A percentile compares a stretch with the other conserved stretches of the same genome.
phyloP scores from a whole-genome alignment of 139 green algal genomes.

The Chlamydomonas incerta region DNA sequence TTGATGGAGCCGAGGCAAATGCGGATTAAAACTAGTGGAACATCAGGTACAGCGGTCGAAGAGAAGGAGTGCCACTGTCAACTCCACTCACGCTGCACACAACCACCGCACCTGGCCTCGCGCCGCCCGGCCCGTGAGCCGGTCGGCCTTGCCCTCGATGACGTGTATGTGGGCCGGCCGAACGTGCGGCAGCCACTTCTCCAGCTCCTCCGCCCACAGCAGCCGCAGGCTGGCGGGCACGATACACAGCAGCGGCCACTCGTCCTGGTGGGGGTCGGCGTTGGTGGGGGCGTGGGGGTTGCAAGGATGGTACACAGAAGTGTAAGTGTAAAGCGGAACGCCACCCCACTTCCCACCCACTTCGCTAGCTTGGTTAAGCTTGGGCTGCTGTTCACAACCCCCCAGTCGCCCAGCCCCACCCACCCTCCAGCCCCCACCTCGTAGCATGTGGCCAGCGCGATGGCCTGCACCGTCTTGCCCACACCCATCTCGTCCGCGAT shows the following conservation, averaged over 20 bases:
- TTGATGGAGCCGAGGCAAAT: too few species aligned
- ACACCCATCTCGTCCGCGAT: slow-evolving; percentile 97
- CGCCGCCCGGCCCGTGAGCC: slow-evolving; percentile 37
- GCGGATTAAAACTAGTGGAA: too few species aligned
- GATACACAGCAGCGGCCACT: slow-evolving; percentile 94
- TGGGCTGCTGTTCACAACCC: too few species aligned
- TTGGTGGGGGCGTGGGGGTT: too few species aligned
- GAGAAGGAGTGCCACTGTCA: too few species aligned
- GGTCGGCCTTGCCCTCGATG: slow-evolving; percentile 75
- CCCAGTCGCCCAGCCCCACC: too few species aligned
- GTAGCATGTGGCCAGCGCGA: slow-evolving; percentile 90
- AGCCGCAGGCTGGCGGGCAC: slow-evolving; percentile 89
- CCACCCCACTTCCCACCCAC: too few species aligned
- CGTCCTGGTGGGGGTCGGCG: slow-evolving; percentile 64
- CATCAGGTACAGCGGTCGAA: too few species aligned
- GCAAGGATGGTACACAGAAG: too few species aligned
- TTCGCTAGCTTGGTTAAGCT: too few species aligned
- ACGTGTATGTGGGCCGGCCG: slow-evolving; percentile 67
- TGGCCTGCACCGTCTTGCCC: slow-evolving; percentile 94
- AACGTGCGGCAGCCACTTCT: slow-evolving; percentile 92
- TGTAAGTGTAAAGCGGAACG: too few species aligned
- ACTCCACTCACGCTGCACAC: too few species aligned
- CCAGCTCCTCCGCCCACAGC: slow-evolving; percentile 95
- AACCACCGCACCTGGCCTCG: neutral
- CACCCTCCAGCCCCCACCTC: slow-evolving; percentile 52